Base-by-base conservation (phyloP, 306 rosid species). In the Pachyrhizus erosus region DNA sequence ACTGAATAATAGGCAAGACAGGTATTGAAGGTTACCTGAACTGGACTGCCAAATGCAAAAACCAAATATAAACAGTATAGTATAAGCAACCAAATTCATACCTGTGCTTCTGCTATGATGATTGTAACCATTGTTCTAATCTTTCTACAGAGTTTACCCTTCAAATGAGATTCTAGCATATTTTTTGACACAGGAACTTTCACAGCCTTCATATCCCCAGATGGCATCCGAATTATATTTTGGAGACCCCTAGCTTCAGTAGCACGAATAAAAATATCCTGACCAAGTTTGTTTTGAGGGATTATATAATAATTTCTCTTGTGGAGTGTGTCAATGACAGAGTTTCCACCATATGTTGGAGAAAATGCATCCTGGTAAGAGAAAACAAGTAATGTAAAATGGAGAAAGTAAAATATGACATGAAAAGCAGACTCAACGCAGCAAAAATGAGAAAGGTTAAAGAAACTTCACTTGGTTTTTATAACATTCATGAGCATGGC, bases 261-360 rank as follows among this genome's bases (percentile, higher is more conserved):
- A 78, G 99, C 97, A 72, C 96, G 92, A 78, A 96, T 88, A 88
- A 86, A 96, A 70, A 96, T 91, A 80, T 96, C 98, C 87, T 93
- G 98, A 71, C 99, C 99, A 82, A 96, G 98, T 85, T 92, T 93
- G 87, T 96, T 96, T 82, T 89, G 93, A 45, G 99, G 99, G 79
- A 96, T 90, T 81, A 96, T 93, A 62, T 85, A 86, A 81, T 87
- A 93, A 87, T 93, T 87, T 83, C 85, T 89, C 88, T 79, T 86
- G 74, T 87, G 94, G 76, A 84, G 88, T 42, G 86, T 67, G 61
- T 88, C 96, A 61, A 77, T 74, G 34, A 87, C 85, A 57, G 90
- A 84, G 89, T 62, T 80, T 83, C 90, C 93, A 75, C 83, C 89
- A 75, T 65, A 42, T 73, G 92, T 85, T 45, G 97, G 90, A 86